These are phyloP conservation scores for Camellia lanceoleosa DNA, from an alignment of 148 eudicot genomes.

Conservation along the genomic window DNA sequence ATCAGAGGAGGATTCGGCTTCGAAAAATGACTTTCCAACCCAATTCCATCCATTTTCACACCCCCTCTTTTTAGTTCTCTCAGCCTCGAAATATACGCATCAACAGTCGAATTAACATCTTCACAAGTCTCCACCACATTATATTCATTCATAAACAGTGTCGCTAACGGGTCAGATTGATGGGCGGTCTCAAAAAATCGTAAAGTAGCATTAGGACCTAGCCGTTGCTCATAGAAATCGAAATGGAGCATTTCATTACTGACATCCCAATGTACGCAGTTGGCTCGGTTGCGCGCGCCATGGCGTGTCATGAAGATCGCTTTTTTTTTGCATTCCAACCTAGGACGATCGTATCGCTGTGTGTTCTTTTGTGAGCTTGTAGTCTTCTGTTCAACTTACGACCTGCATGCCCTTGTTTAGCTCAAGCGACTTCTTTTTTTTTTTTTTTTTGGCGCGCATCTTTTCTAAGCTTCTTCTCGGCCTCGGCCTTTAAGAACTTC, in stretches of 20 bases:
- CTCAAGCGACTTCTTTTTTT: no score
- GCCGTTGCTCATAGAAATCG: slow-evolving; percentile 57
- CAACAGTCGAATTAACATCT: slow-evolving; percentile 57
- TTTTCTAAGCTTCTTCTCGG: no score
- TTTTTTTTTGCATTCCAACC: no score
- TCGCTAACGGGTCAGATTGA: slow-evolving; percentile 54
- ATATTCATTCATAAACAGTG: slow-evolving; percentile 67
- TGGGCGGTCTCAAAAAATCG: slow-evolving; percentile 51
- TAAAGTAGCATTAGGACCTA: slow-evolving; percentile 58
- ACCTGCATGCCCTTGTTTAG: no score
- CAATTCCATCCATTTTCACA: slow-evolving; percentile 57
- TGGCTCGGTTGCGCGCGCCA: no score
- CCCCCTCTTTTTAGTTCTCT: slow-evolving; percentile 45
- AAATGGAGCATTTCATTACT: slow-evolving; percentile 73
- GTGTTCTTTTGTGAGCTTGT: no score
- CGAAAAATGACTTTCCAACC: slow-evolving; percentile 56
- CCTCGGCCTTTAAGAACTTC: no score
- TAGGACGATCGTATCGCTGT: no score
- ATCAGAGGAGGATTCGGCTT: slow-evolving; percentile 53
- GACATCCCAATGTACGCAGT: slow-evolving; percentile 95
- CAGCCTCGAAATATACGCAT: slow-evolving; percentile 43
- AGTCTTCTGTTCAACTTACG: no score
- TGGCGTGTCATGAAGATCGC: no score
- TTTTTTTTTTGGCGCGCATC: no score
- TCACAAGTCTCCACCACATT: slow-evolving; percentile 73